A percentile compares a stretch with the other conserved stretches of the same genome.
These are phyloP conservation scores for Geotrichum candidum DNA, from an alignment of 1,139 yeast species.

Conservation along the genomic window DNA sequence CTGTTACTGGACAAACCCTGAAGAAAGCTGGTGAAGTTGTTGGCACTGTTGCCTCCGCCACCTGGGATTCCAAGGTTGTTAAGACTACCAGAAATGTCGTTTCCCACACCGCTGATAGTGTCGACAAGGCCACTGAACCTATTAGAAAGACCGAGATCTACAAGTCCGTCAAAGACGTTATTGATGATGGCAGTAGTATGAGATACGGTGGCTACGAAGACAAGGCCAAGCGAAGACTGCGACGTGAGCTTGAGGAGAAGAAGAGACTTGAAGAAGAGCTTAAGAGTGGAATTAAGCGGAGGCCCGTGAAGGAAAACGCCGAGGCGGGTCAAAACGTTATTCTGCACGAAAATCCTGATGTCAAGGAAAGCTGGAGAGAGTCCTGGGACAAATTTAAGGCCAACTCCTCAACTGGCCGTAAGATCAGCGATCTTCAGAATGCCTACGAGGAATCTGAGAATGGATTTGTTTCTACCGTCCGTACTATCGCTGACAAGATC, in stretches of 20 bases:
- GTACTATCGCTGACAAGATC: slow-evolving; percentile 74
- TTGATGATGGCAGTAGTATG: slow-evolving; percentile 85
- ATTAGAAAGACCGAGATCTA: slow-evolving; percentile 86
- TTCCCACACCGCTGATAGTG: slow-evolving; percentile 64
- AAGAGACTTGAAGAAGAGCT: slow-evolving; percentile 49
- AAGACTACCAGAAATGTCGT: slow-evolving; percentile 81
- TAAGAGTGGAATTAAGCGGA: slow-evolving; percentile 49
- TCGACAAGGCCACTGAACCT: slow-evolving; percentile 85
- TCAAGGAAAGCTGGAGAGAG: slow-evolving; percentile 59
- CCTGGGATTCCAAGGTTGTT: slow-evolving; percentile 96
- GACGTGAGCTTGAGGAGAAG: slow-evolving; percentile 46
- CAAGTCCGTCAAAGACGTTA: slow-evolving; percentile 80
- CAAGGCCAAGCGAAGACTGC: slow-evolving; percentile 71
- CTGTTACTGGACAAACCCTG: slow-evolving; percentile 79
- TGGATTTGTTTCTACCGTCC: slow-evolving; percentile 73
- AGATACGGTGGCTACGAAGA: slow-evolving; percentile 90
- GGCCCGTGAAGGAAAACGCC: slow-evolving; percentile 68
- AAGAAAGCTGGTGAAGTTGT: slow-evolving; percentile 91
- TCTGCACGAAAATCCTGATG: slow-evolving; percentile 75
- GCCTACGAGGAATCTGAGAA: slow-evolving; percentile 87
- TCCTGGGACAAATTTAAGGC: slow-evolving; percentile 47
- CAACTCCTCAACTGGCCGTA: slow-evolving; percentile 64
- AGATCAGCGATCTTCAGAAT: slow-evolving; percentile 54
- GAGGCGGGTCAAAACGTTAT: slow-evolving; percentile 84
- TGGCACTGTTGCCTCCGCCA: slow-evolving; percentile 81